Base-by-base conservation (phyloP, 148 eudicot genomes). In the Amaranthus palmeri region DNA sequence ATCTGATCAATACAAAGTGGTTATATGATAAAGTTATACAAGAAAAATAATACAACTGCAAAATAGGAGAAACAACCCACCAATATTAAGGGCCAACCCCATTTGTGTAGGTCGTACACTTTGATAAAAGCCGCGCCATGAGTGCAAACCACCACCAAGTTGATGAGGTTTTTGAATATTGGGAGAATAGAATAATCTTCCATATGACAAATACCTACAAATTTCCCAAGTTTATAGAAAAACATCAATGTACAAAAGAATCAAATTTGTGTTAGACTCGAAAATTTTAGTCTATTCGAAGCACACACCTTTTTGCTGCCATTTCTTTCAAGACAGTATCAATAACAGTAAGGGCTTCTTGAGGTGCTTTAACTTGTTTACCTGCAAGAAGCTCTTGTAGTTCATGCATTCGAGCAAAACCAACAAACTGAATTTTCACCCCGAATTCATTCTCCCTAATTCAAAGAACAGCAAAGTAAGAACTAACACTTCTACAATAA, bases 51-150 rank as follows among this genome's bases (percentile, higher is more conserved):
- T 45, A 56, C 36, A 3, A 14, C 15, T 41, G 44, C 48, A 42
- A 55, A 6, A 58, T 41, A 36, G 60, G 10, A 45, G 63, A 55
- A 50, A 63, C 53, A 45, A 45, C 80, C 43, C 66, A 90, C 96
- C 96, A 72, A 90, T 81, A 61, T 90, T 90, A 46, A 90, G 66
- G 53, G 92, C 84, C 80, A 90, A 68, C 61, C 96, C 96, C 96
- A 90, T 90, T 65, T 90, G 96, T 49, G 92, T 90, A 45, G 92
- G 81, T 77, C 75, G 83, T 56, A 90, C 82, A 55, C 88, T 90
- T 74, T 90, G 96, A 73, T 90, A 90, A 77, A 90, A 90, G 48
- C 96, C 96, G 53, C 96, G 87, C 96, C 96, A 90, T 13, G 92
- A 73, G 75, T 90, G 90, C 62, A 90, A 76, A 67, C 96, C 96